A percentile compares a stretch with the other conserved stretches of the same genome.
Conservation (phyloP, 495 filamentous ascomycete species). For the Amorphotheca resinae region DNA sequence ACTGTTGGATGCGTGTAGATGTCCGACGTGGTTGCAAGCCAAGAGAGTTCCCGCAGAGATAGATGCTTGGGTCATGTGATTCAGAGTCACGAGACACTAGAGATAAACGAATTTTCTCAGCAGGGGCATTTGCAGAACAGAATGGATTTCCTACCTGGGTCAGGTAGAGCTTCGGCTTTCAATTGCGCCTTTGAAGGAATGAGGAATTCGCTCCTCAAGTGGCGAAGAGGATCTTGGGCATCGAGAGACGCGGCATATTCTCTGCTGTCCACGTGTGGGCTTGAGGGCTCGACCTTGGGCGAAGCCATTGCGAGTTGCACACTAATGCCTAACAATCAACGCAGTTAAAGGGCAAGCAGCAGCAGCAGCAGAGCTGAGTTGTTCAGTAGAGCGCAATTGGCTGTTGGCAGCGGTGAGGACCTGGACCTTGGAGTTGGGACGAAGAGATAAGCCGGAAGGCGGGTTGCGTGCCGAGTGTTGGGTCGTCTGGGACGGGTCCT, state of each 20-base stretch:
- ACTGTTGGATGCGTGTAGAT: constrained; percentile 55
- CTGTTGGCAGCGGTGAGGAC: too few species aligned
- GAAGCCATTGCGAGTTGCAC: too few species aligned
- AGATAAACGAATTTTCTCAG: too few species aligned
- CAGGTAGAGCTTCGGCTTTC: constrained; percentile 46
- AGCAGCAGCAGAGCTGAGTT: too few species aligned
- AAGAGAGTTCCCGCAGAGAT: constrained; percentile 94
- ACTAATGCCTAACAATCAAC: too few species aligned
- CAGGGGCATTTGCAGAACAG: neutral
- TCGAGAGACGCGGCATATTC: constrained; percentile 58
- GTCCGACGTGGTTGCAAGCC: constrained; percentile 76
- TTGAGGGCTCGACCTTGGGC: too few species aligned
- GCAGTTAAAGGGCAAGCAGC: too few species aligned
- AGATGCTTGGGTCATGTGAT: constrained; percentile 42
- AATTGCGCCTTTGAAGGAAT: constrained; percentile 74
- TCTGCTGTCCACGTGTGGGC: constrained; percentile 15
- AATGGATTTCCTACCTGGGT: constrained; percentile 15
- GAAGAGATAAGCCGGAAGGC: too few species aligned
- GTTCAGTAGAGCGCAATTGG: too few species aligned
- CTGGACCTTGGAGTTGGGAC: too few species aligned
- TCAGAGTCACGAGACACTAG: constrained; percentile 11
- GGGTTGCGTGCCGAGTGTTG: too few species aligned
- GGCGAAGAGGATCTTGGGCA: constrained; percentile 50
- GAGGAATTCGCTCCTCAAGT: constrained; percentile 65
- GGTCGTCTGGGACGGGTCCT: too few species aligned